Base-by-base conservation (phyloP, 2,329 filamentous ascomycete species). In the Scedosporium dehoogii region DNA sequence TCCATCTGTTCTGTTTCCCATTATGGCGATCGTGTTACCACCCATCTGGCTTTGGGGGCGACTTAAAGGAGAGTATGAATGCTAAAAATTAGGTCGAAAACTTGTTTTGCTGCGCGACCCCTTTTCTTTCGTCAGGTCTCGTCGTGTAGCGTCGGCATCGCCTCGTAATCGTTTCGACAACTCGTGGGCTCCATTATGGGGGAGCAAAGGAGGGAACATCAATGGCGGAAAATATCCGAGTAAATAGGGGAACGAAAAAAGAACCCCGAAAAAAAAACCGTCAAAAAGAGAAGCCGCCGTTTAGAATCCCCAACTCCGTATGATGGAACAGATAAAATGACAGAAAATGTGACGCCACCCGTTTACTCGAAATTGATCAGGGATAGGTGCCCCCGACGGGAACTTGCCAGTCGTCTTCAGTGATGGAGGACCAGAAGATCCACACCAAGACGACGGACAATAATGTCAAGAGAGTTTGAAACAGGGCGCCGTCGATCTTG, bases 351-450 rank as follows among this genome's bases (percentile, higher is more conserved):
- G 33, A 65, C 46, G 56, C 55, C 55, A 6, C 27, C 55, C 51
- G 51, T 56, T 25, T 16, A 21, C 2, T n/a, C 25, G n/a, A 38
- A 23, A 14, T 46, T 7, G 18, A 38, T 61, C 67, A 69, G 48
- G 63, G 74, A 66, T 82, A 82, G 60, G 74, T 68, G 56, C 68
- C 72, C 62, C 73, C 73, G 9, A 73, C 74, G 41, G 80, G 77
- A 74, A 83, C 82, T 18, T 92, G 91, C 94, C 94, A 99, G 78
- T 97, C 93, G 70, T 99, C 94, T 76, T 99, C 94, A 16, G 94
- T 99, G 70, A 99, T 99, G 77, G 92, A 97, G 57, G 92, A 96
- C 94, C 94, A 99, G 80, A 99, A 99, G 63, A 90, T 75, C 92
- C 94, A 99, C 66, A 97, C 78, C 76, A 85, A 85, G 18, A 91